Base-by-base conservation (phyloP, 1,139 yeast genomes). In the Debaryomyces fabryi region DNA sequence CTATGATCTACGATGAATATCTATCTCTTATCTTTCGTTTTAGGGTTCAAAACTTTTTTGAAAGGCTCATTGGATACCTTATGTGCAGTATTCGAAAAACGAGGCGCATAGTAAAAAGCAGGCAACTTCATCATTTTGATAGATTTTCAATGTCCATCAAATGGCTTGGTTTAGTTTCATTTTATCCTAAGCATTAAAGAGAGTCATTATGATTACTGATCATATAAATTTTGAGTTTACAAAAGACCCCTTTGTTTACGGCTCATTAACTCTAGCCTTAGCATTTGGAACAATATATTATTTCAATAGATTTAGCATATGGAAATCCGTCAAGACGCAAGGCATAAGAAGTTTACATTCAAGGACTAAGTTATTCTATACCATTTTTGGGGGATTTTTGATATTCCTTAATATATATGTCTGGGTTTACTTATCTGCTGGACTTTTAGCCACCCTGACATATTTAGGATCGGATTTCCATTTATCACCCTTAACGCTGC, bases 401-500 rank as follows among this genome's bases (percentile, higher is more conserved):
- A 23, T 40, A 12, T 13, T 32, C 13, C 18, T 40, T 3, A 40
- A 40, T 18, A 21, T 40, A 18, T 30, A 21, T 7, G 16, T 32
- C 10, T 40, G 43, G 43, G 21, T 30, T 21, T 16, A 40, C 8
- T 20, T 40, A 15, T 40, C 43, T 12, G 12, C 25, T 10, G n/a
- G 29, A 3, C 13, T 16, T 30, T 40, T 40, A 13, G n/a, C 12
- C 6, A 32, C 24, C 10, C 15, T 18, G 24, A 12, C 21, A 21
- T 20, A 9, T 12, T 18, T 35, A 7, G 21, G 15, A 10, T 16
- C 25, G 15, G 38, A 35, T n/a, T 20, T 35, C 25, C 38, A 24
- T 30, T 4, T 12, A n/a, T 42, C 49, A 7, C 49, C 49, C 13
- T 29, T 46, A 5, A 30, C 40, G 4, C 36, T 18, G 10, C n/a